Conservation (phyloP, 2,329 filamentous ascomycete species). For the Aspergillus quadricinctus region DNA sequence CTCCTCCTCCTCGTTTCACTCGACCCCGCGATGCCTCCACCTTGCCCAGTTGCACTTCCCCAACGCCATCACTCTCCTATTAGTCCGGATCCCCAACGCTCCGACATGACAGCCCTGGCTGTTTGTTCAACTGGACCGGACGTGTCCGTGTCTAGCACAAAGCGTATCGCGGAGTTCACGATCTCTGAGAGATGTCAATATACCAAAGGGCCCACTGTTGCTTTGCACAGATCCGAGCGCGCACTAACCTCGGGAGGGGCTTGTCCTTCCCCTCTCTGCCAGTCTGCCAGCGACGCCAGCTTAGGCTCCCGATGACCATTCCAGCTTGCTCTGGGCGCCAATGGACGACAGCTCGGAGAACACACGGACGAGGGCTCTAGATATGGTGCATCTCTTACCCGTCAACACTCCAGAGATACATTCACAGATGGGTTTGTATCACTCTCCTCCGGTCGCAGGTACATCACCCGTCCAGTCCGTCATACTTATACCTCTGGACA, state of each 20-base stretch:
- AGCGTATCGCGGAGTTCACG: neutral
- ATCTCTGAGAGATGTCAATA: neutral
- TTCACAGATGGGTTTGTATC: neutral
- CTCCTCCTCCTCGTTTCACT: neutral
- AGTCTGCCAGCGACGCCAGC: neutral
- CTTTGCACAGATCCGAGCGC: neutral
- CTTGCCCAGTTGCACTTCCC: neutral
- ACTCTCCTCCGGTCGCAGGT: neutral
- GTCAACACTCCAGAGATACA: neutral
- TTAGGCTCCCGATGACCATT: neutral
- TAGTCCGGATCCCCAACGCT: neutral
- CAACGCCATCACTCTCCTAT: neutral
- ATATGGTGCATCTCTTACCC: neutral
- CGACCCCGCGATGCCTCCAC: neutral
- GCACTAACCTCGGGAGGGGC: neutral
- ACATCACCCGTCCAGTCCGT: neutral
- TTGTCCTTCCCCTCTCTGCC: neutral
- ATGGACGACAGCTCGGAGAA: neutral
- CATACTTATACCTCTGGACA: neutral
- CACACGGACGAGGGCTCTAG: neutral
- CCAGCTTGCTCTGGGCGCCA: neutral
- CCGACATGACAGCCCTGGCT: neutral
- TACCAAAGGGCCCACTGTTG: neutral
- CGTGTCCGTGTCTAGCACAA: neutral
- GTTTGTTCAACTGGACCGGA: neutral